phyloP scores from a whole-genome alignment of 345 rosid species.

The Citrus inodora region DNA sequence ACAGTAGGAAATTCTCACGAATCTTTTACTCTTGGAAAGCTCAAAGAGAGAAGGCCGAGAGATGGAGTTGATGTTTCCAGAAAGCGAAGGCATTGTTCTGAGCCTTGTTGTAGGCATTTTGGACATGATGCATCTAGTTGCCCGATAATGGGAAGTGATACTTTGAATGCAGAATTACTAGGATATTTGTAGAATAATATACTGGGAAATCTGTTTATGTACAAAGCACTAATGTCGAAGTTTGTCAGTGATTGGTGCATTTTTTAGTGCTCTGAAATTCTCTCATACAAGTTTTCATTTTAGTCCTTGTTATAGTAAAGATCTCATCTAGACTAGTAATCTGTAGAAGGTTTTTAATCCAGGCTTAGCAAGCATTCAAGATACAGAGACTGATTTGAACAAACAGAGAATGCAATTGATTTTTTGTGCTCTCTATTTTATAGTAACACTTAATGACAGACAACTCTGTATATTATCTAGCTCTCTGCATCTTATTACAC shows the following conservation, averaged over 20 bases:
- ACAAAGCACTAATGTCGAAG: not conserved
- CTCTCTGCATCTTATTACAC: not conserved
- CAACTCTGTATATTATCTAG: no score
- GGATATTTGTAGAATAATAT: slow-evolving; percentile 24
- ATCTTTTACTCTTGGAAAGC: slow-evolving; percentile 31
- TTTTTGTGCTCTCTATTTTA: not conserved
- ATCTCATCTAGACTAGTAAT: not conserved
- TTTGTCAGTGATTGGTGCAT: not conserved
- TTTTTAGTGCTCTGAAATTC: not conserved
- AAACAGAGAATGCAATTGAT: not conserved
- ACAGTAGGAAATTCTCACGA: slow-evolving; percentile 34
- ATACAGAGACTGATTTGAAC: not conserved
- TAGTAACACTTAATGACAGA: not conserved
- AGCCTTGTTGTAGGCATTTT: slow-evolving; percentile 45
- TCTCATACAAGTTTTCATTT: not conserved
- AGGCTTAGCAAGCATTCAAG: not conserved
- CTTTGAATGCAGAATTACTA: slow-evolving; percentile 21
- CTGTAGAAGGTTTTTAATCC: not conserved
- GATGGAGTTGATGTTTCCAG: slow-evolving; percentile 33
- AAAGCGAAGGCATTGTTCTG: slow-evolving; percentile 41
- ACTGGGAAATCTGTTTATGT: not conserved
- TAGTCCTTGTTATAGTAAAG: not conserved
- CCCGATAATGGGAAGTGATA: slow-evolving; percentile 33
- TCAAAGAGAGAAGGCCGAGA: slow-evolving; percentile 46
- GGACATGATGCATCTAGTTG: slow-evolving; percentile 46